phyloP scores from a whole-genome alignment of 1,284 basidiomycete genomes.

The Trichosporon sp. region DNA sequence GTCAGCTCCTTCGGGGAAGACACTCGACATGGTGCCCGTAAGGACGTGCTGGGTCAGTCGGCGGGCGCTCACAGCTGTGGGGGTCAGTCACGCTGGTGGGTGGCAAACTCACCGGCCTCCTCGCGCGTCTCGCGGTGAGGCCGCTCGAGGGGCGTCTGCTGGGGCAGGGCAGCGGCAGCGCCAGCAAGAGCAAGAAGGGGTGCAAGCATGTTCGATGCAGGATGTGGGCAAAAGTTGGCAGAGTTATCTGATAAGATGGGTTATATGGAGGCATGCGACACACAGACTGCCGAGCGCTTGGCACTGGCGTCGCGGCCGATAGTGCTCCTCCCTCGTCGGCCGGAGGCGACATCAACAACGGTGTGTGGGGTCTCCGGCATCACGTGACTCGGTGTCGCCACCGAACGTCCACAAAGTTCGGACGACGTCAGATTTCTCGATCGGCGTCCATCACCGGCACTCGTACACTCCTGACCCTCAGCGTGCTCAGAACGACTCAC shows the following conservation, averaged over 20 bases:
- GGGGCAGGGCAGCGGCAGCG: neutral
- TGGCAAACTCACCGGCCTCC: constrained; percentile 26
- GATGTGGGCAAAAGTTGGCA: neutral
- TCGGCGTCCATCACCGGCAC: neutral
- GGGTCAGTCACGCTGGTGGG: neutral
- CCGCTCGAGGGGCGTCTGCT: neutral
- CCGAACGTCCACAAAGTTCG: neutral
- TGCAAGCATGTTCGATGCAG: neutral
- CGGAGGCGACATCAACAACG: neutral
- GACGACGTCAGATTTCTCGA: neutral
- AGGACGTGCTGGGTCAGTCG: constrained; percentile 19
- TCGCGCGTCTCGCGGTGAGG: constrained; percentile 27
- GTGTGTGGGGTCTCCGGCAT: neutral
- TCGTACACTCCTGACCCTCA: neutral
- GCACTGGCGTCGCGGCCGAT: neutral
- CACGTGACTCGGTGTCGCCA: neutral
- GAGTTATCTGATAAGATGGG: constrained; percentile 1
- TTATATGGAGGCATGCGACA: neutral
- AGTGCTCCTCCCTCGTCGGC: neutral
- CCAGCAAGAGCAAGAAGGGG: neutral
- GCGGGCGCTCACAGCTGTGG: constrained; percentile 9
- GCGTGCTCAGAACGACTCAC: neutral
- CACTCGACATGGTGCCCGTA: constrained; percentile 42
- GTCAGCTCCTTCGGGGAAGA: constrained; percentile 32
- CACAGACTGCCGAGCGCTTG: neutral